Evolutionary conservation across 108 stramenopile species (phyloP).

Genomic region (Schizochytrium sp.): DNA sequence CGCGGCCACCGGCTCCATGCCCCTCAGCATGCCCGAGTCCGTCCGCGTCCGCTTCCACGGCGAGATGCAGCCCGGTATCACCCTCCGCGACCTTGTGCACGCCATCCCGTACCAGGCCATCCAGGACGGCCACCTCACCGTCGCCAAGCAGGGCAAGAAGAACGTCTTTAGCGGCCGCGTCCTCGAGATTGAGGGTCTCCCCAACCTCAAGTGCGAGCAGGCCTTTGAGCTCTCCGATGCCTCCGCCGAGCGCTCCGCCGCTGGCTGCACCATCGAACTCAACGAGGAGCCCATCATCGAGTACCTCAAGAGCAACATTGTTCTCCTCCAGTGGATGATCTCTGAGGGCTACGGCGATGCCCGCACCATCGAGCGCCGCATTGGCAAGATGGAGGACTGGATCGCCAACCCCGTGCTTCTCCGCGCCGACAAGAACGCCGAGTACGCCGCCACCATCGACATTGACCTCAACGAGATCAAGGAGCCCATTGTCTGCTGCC

Average conservation of each 20-base stretch:
- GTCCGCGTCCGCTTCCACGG: conserved; percentile 83
- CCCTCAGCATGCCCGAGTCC: conserved; percentile 86
- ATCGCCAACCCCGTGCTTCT: conserved; percentile 70
- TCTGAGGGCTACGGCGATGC: conserved; percentile 85
- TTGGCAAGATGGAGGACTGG: conserved; percentile 89
- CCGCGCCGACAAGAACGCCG: conserved; percentile 76
- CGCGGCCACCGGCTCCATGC: conserved; percentile 89
- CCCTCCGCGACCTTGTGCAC: conserved; percentile 86
- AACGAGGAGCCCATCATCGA: conserved; percentile 87
- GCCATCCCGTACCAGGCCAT: conserved; percentile 87
- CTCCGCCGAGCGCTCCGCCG: conserved; percentile 82
- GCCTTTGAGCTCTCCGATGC: conserved; percentile 88
- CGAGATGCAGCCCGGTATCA: conserved; percentile 86
- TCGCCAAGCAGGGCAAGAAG: conserved; percentile 89
- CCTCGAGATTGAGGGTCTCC: conserved; percentile 88
- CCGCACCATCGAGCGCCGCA: conserved; percentile 80
- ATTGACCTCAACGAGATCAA: conserved; percentile 82
- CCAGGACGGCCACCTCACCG: conserved; percentile 76
- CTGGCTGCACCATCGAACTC: conserved; percentile 87
- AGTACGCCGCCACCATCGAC: conserved; percentile 79
- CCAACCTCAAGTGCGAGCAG: conserved; percentile 85
- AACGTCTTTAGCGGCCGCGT: conserved; percentile 86
- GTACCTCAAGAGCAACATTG: conserved; percentile 78
- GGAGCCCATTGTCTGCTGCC: conserved; percentile 81
- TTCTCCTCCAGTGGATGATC: conserved; percentile 97